phyloP scores from a whole-genome alignment of 1,284 basidiomycete genomes.

The Cutaneotrichosporon sp. region DNA sequence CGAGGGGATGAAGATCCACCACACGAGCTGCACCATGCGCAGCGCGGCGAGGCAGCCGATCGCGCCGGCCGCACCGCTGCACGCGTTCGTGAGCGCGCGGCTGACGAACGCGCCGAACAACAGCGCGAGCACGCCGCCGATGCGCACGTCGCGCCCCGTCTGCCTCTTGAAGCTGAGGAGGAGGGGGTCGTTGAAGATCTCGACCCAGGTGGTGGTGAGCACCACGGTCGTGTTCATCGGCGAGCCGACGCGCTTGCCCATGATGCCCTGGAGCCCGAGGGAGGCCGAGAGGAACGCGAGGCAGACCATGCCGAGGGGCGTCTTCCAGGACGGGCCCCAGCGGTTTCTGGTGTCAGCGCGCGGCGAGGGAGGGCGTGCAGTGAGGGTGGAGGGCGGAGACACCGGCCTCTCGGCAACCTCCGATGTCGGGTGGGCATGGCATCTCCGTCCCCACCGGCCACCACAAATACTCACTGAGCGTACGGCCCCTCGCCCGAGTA shows the following conservation, averaged over 20 bases:
- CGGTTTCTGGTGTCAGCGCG: conserved; percentile 33
- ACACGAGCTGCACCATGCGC: conserved; percentile 64
- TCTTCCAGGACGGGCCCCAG: conserved; percentile 66
- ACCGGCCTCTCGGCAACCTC: not conserved
- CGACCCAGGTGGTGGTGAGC: conserved; percentile 80
- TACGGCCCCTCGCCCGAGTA: conserved; percentile 59
- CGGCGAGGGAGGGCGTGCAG: not conserved
- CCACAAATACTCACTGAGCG: conserved; percentile 42
- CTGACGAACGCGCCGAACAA: conserved; percentile 74
- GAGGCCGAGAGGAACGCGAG: conserved; percentile 78
- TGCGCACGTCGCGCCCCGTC: conserved; percentile 68
- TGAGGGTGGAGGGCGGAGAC: not conserved
- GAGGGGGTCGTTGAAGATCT: conserved; percentile 75
- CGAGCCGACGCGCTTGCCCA: conserved; percentile 72
- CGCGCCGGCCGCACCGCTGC: conserved; percentile 21
- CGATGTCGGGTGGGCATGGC: not conserved
- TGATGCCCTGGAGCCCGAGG: conserved; percentile 71
- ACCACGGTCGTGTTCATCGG: conserved; percentile 63
- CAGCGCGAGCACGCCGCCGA: conserved; percentile 66
- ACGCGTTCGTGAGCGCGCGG: conserved; percentile 58
- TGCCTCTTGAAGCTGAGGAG: conserved; percentile 62
- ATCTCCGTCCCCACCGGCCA: not conserved
- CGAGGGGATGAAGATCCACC: conserved; percentile 67
- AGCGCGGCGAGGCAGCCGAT: conserved; percentile 69
- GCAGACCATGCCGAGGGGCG: conserved; percentile 65